Evolutionary conservation across 75 land plant genomes (phyloP), one percentile per base, ranked within the genome.

Genomic region (Selaginella tamariscina): DNA sequence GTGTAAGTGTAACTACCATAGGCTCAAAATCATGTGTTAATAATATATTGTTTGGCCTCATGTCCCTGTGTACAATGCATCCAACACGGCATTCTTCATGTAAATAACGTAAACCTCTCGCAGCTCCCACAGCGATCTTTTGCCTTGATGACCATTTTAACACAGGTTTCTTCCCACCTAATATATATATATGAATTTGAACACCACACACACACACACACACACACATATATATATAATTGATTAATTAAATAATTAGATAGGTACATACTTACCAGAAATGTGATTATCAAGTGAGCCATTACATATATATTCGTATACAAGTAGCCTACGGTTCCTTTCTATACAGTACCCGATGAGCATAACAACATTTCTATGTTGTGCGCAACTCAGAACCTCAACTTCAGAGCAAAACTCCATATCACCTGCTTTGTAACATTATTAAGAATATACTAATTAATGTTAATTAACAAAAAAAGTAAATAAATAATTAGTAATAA

Each of bases 81-180:
- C 90, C 90, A n/a, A 87, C 86, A 71, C 90, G 81, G 75, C 87
- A 84, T 30, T 84, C 85, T 65, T 88, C 87, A 68, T 88, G 91
- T 67, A 88, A 81, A 65, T 88, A 84, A 31, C 87, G 32, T 44
- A 88, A 66, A 2, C 91, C 91, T 31, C 85, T 67, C 20, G 91
- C 91, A 65, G 83, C 78, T 8, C 87, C 87, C 49, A 84, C 70
- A 8, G 91, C 91, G 27, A 88, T 80, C 68, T 78, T 82, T 33
- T 73, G 68, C 29, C 91, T 73, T n/a, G 85, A 65, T 0, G 73
- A 33, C 85, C 83, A 84, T 62, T 75, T 82, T 57, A 91, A 69
- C 11, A 80, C 71, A 33, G 68, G 69, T 62, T 39, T 39, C 11
- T 5, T 39, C 49, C 5, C 49, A 39, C 49, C 49, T 39, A 39